Percentiles rank a stretch among this genome's conserved stretches.
Conservation (phyloP, 2,329 filamentous ascomycete genomes). For the Exophiala xenobiotica region DNA sequence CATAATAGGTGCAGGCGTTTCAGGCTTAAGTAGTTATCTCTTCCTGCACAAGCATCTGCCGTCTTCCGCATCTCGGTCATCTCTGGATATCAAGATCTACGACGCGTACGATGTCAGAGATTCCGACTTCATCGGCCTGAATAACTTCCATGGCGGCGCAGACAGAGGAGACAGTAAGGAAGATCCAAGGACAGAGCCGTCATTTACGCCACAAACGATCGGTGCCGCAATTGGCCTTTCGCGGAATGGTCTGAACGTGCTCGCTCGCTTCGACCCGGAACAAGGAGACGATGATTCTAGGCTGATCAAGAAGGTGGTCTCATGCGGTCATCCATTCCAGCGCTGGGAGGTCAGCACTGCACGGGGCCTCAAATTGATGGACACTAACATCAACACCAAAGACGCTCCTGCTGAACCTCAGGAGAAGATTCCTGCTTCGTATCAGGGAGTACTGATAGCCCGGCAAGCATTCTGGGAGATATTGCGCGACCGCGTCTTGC, state of each 20-base stretch:
- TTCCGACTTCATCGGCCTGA: constrained; percentile 16
- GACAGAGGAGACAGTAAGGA: not conserved
- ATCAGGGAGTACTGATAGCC: constrained; percentile 39
- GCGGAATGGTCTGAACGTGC: constrained; percentile 42
- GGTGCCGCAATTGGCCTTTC: constrained; percentile 42
- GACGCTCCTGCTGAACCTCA: not conserved
- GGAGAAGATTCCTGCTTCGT: constrained; percentile 2
- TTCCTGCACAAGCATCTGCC: constrained; percentile 43
- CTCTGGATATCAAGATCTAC: constrained; percentile 41
- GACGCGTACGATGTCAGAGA: constrained; percentile 41
- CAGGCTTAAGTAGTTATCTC: constrained; percentile 42
- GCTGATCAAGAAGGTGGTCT: constrained; percentile 37
- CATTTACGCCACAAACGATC: constrained; percentile 38
- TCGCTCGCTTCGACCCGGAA: constrained; percentile 37
- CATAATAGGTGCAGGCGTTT: constrained; percentile 46
- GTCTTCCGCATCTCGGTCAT: constrained; percentile 7
- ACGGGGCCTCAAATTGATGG: constrained; percentile 38
- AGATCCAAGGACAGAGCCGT: not conserved
- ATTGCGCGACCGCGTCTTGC: constrained; percentile 39
- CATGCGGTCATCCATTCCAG: constrained; percentile 37
- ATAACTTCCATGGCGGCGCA: not conserved
- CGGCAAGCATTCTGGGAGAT: constrained; percentile 42
- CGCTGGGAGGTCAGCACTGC: constrained; percentile 38
- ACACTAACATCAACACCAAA: constrained; percentile 12
- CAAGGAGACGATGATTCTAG: not conserved